phyloP scores from a whole-genome alignment of 169 alveolate species.

The Babesia ovis region DNA sequence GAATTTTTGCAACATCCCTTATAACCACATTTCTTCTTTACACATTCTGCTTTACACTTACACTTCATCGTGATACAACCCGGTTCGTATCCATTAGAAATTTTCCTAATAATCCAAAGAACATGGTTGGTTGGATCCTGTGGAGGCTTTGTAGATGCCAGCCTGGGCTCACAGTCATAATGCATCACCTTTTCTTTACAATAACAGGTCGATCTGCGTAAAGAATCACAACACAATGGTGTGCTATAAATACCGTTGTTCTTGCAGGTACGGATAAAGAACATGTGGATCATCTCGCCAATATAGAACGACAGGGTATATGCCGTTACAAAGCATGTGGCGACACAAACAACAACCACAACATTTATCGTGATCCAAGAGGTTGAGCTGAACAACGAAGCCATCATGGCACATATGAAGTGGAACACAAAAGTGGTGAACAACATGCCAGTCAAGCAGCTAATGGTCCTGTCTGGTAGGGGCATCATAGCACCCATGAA shows the following conservation, averaged over 20 bases:
- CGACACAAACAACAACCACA: background rate
- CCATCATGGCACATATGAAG: background rate
- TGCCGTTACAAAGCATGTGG: background rate
- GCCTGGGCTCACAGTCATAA: background rate
- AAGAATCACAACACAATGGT: conserved; percentile 3
- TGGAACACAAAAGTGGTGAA: background rate
- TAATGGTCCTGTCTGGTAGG: background rate
- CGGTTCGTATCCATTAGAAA: too few relatives aligned
- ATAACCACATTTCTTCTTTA: too few relatives aligned
- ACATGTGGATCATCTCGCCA: background rate
- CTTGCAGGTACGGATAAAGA: conserved; percentile 6
- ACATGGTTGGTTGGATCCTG: background rate
- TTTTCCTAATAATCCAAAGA: too few relatives aligned
- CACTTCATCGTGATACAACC: conserved; percentile 7
- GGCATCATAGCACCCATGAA: conserved; percentile 7
- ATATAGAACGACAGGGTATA: conserved; percentile 11
- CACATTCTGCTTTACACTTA: too few relatives aligned
- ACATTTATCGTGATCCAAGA: background rate
- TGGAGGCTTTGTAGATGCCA: background rate
- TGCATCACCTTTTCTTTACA: background rate
- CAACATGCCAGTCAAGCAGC: background rate
- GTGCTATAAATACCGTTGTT: too few relatives aligned
- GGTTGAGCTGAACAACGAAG: background rate
- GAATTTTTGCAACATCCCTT: background rate
- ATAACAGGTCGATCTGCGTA: background rate